A percentile compares a stretch with the other conserved stretches of the same genome.
Conservation (phyloP, 106 monocot species). For the Cymbidium sinense region DNA sequence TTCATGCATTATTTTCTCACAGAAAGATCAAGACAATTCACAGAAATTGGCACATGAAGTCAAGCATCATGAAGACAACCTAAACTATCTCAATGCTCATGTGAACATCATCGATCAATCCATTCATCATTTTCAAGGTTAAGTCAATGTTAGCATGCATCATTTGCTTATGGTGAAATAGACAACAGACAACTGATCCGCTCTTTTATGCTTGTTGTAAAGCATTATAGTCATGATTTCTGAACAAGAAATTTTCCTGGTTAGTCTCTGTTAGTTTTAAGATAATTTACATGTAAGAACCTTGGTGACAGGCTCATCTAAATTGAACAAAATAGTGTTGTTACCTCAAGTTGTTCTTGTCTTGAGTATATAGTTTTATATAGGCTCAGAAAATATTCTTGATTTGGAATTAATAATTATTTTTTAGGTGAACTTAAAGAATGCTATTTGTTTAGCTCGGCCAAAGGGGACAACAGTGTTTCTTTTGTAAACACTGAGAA, state of each 20-base stretch:
- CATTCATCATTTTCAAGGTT: constrained; percentile 41
- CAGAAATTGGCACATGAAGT: constrained; percentile 57
- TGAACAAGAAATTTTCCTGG: not conserved
- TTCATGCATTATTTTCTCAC: constrained; percentile 12
- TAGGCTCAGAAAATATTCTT: not conserved
- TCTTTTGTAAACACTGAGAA: constrained; percentile 26
- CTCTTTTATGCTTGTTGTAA: not conserved
- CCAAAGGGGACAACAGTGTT: constrained; percentile 11
- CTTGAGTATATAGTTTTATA: not conserved
- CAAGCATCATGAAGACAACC: constrained; percentile 66
- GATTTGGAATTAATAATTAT: not conserved
- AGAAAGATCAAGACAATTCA: constrained; percentile 56
- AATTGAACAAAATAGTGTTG: not conserved
- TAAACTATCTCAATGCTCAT: constrained; percentile 48
- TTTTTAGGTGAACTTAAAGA: constrained; percentile 42
- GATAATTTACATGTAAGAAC: not conserved
- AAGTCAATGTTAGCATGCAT: not conserved
- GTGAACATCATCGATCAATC: constrained; percentile 34
- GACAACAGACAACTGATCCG: not conserved
- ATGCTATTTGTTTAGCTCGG: constrained; percentile 24
- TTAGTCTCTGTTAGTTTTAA: not conserved
- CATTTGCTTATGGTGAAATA: constrained; percentile 2
- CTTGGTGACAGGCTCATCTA: not conserved
- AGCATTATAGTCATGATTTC: not conserved
- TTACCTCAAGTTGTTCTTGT: not conserved